Conservation (phyloP, 1,139 yeast species). For the Suhomyces wounanorum region DNA sequence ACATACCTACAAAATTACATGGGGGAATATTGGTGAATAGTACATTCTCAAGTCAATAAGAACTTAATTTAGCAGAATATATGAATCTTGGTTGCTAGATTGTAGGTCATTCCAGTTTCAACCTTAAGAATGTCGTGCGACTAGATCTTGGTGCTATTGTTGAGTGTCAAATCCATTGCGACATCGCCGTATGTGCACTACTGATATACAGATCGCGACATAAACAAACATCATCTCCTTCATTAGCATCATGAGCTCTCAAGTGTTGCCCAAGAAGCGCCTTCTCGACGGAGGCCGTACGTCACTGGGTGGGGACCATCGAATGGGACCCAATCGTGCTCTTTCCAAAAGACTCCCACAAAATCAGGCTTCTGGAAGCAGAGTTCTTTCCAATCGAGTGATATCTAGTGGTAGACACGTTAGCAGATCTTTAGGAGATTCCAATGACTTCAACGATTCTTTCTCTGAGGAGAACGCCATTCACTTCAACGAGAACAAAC, state of each 20-base stretch:
- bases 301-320: constrained; percentile 11
- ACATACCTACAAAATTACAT: no score
- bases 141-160: no score
- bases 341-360: constrained; percentile 14
- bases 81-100: no score
- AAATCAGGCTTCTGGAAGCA: constrained; percentile 5
- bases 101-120: no score
- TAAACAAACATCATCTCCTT: constrained; percentile 11
- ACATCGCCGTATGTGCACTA: not conserved
- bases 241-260: constrained; percentile 12
- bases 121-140: no score
- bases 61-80: no score
- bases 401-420: constrained; percentile 22
- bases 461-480: constrained; percentile 45
- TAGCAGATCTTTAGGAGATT: constrained; percentile 15
- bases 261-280: constrained; percentile 19
- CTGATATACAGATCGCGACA: constrained; percentile 2
- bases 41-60: no score
- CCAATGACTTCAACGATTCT: constrained; percentile 19
- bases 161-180: not conserved
- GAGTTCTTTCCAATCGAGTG: constrained; percentile 18
- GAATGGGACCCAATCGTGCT: constrained; percentile 17
- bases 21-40: no score
- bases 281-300: constrained; percentile 8
- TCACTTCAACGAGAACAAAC: constrained; percentile 47